phyloP scores from a whole-genome alignment of 2,329 filamentous ascomycete genomes.

The Mycosphaerelloides madeirae region DNA sequence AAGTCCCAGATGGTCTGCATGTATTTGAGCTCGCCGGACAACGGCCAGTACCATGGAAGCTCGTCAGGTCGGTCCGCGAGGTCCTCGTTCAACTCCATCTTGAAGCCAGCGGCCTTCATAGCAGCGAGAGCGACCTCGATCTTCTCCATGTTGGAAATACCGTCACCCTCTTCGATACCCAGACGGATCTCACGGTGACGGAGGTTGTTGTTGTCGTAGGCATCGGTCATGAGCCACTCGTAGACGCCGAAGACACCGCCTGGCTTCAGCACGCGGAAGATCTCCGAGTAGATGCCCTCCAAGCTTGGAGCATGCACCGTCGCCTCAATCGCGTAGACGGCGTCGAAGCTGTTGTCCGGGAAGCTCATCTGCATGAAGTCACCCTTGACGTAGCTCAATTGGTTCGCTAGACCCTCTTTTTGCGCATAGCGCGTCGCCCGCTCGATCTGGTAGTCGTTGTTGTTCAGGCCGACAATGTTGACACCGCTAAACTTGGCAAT shows the following conservation, averaged over 20 bases:
- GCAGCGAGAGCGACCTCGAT: constrained; percentile 74
- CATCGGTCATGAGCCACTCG: constrained; percentile 98
- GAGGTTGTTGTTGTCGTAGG: constrained; percentile 84
- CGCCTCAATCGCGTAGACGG: constrained; percentile 94
- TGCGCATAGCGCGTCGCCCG: constrained; percentile 80
- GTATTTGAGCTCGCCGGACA: constrained; percentile 80
- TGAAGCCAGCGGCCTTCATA: constrained; percentile 83
- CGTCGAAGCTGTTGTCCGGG: constrained; percentile 85
- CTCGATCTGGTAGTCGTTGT: constrained; percentile 98
- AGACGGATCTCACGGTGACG: constrained; percentile 85
- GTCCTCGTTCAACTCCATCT: constrained; percentile 79
- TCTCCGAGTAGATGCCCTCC: constrained; percentile 88
- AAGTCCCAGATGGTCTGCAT: constrained; percentile 73
- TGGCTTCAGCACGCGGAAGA: constrained; percentile 91
- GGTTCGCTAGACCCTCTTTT: constrained; percentile 73
- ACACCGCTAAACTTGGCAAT: constrained; percentile 93
- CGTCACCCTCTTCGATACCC: constrained; percentile 91
- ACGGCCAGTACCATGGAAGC: constrained; percentile 90
- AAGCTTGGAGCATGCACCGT: constrained; percentile 90
- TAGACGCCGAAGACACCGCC: constrained; percentile 95
- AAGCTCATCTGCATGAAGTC: constrained; percentile 99
- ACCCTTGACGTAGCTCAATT: constrained; percentile 84
- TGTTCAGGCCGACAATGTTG: constrained; percentile 90
- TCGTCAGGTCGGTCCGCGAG: constrained; percentile 70
- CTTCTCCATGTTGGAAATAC: constrained; percentile 96